Base-by-base conservation (phyloP, 352 stramenopile species). In the Globisporangium recalcitrans region DNA sequence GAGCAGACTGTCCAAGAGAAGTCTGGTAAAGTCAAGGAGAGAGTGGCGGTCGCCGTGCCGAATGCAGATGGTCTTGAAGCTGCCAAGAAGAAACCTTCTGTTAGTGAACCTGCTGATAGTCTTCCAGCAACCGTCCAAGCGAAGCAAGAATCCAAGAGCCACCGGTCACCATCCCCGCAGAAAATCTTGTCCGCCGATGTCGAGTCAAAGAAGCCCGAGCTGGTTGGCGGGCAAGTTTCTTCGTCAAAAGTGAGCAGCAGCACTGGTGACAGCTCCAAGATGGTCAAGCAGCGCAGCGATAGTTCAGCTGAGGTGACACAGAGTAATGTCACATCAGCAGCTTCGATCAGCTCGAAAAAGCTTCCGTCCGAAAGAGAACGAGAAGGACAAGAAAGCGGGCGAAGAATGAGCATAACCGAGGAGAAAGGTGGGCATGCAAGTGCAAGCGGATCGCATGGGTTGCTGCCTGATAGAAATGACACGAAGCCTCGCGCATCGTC, bases 401-500 rank as follows among this genome's bases (percentile, higher is more conserved):
- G 58, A 22, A 27, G 58, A 52, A 27, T 57, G 67, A 73, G 42
- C 40, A 36, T 60, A 10, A 52, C 31, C 32, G 62, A 53, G 19
- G 63, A 74, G 29, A 75, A 72, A 57, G 73, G 64, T 34, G 21
- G 62, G 31, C 61, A 70, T 46, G 67, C 58, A 52, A 74, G 60
- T 38, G 67, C 58, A 52, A 74, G 60, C 32, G 68, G 14, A 47
- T 70, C 62, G 34, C 54, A 58, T 58, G 52, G 19, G 1, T 42
- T 49, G 21, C n/a, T 32, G 21, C 38, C 34, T 14, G 27, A 73
- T 52, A 53, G 21, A 3, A 63, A 65, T 49, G 63, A 58, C 24
- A 53, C 16, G 51, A 82, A 84, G 27, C 71, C 63, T 27, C 62
- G 71, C 29, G 73, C 73, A 24, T 71, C 71, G 21, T 84, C 69